These are phyloP conservation scores for Microbotryum scabiosae DNA, from an alignment of 1,284 basidiomycete species.

Conservation along the genomic window DNA sequence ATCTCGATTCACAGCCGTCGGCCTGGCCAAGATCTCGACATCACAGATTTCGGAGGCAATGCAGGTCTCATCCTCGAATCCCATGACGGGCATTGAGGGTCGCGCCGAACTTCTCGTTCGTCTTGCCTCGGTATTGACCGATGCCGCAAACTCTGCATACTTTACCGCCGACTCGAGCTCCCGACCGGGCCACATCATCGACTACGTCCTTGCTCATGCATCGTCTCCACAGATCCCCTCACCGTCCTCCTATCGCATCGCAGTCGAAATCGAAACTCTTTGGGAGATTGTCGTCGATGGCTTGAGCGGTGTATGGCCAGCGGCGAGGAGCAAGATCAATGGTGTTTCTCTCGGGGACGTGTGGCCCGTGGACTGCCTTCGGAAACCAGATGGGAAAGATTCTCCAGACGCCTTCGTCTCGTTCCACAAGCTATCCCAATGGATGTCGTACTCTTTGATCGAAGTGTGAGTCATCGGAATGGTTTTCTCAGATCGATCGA, in stretches of 20 bases:
- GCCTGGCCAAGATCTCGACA: constrained; percentile 57
- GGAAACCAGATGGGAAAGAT: constrained; percentile 49
- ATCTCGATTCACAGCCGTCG: constrained; percentile 51
- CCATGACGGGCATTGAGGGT: constrained; percentile 84
- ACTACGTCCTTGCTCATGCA: constrained; percentile 43
- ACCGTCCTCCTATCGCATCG: constrained; percentile 50
- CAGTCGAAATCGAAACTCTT: constrained; percentile 45
- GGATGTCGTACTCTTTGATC: constrained; percentile 76
- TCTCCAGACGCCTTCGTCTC: constrained; percentile 60
- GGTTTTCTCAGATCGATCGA: background rate
- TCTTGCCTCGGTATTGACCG: constrained; percentile 57
- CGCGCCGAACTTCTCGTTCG: constrained; percentile 66
- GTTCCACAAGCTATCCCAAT: constrained; percentile 92
- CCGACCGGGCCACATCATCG: constrained; percentile 72
- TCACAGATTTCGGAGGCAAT: constrained; percentile 60
- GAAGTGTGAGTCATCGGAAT: constrained; percentile 49
- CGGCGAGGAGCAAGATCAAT: constrained; percentile 58
- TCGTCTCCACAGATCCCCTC: constrained; percentile 39
- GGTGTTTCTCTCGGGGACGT: constrained; percentile 72
- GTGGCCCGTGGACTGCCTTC: constrained; percentile 74
- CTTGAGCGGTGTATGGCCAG: constrained; percentile 79
- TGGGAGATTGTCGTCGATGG: constrained; percentile 78
- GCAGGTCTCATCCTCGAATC: constrained; percentile 69
- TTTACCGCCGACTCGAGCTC: constrained; percentile 45
- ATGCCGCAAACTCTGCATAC: constrained; percentile 51